These are phyloP conservation scores for Hymenoscyphus repandus DNA, from an alignment of 2,329 filamentous ascomycete genomes.

Conservation along the genomic window DNA sequence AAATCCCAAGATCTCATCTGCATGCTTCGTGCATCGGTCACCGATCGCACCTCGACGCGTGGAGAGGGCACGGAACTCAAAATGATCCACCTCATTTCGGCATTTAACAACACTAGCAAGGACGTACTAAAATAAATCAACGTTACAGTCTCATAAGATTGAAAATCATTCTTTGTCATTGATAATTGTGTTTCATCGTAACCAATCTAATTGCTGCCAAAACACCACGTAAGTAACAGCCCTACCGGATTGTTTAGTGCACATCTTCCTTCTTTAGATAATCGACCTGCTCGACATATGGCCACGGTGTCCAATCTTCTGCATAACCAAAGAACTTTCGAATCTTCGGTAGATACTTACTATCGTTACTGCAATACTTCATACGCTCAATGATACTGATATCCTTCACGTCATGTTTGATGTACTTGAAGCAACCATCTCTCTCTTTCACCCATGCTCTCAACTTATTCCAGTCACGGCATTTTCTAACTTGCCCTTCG, in stretches of 20 bases:
- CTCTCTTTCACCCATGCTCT: not conserved
- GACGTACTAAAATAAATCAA: not conserved
- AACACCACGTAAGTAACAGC: not conserved
- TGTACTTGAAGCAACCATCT: slow-evolving; percentile 3
- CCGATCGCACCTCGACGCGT: not conserved
- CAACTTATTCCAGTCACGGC: slow-evolving; percentile 1
- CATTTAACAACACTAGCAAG: not conserved
- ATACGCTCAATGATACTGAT: not conserved
- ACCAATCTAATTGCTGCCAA: not conserved
- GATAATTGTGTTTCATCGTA: not conserved
- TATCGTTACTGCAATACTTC: slow-evolving; percentile 1
- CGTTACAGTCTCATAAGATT: not conserved
- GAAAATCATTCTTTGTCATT: not conserved
- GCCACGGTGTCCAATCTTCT: not conserved
- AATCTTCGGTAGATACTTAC: not conserved
- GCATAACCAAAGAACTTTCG: not conserved
- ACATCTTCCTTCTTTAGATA: not conserved
- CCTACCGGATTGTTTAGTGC: not conserved
- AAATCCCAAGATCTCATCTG: too few species aligned
- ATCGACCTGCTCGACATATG: slow-evolving; percentile 1
- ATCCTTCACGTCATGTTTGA: not conserved
- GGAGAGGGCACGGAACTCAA: not conserved
- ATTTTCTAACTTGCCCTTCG: not conserved
- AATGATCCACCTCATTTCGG: not conserved
- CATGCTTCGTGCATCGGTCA: too few species aligned